Base-by-base conservation (phyloP, 352 stramenopile species). In the Peronosclerospora sorghi region DNA sequence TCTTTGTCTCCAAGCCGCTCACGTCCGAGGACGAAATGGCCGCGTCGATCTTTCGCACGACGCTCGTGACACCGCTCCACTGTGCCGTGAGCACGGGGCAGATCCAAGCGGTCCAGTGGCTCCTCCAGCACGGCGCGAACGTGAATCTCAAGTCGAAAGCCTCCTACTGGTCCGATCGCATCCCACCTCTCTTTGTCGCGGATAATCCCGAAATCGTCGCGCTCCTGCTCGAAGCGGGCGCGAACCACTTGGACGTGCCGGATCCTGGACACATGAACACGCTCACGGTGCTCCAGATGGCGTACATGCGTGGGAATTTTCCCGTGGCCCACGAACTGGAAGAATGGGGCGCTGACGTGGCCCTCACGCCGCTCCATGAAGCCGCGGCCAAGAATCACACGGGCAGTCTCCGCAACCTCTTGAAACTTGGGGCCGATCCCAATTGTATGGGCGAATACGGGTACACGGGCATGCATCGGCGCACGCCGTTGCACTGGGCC, bases 231-330 rank as follows among this genome's bases (percentile, higher is more conserved):
- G 51, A 59, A 7, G 64, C 71, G 73, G 76, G 76, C 26, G 71
- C 58, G 23, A 73, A 88, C 45, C 76, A 86, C 36, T 59, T 91
- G 4, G 75, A 75, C 10, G 83, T 91, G 29, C 79, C 79, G 0
- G 76, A 88, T 45, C 72, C 79, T 9, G 79, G 79, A 5, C 77
- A 86, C 32, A 82, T 86, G 65, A 91, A 91, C 41, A 88, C 75
- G n/a, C 76, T 91, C 36, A 89, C 79, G 1, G 79, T 86, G 28
- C 54, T 91, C 2, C 75, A 91, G 43, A 55, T 89, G 6, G 79
- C 76, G 8, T 91, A 91, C 53, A 32, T 88, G 20, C 68, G 76
- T 17, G 68, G 76, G 10, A 88, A 89, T 54, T 91, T 87, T 41
- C 72, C 74, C 3, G 76, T 89, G 8, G 78, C 75, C 0, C 70